Conservation (phyloP, 2,329 filamentous ascomycete genomes). For the Bipolaris zeicola region DNA sequence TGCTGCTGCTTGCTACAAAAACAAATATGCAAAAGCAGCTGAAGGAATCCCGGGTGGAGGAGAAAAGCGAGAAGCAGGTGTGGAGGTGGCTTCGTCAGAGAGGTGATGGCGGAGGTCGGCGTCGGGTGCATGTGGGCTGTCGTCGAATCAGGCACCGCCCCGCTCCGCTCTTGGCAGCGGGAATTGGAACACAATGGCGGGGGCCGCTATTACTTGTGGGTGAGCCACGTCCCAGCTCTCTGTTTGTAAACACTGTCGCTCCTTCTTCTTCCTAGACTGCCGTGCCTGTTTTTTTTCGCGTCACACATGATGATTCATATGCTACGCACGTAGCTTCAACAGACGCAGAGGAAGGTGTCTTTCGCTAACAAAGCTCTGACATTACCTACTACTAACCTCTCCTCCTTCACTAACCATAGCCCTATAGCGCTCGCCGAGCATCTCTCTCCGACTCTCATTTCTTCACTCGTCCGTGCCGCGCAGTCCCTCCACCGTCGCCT, state of each 20-base stretch:
- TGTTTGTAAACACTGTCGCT: conserved; percentile 9
- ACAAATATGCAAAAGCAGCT: conserved; percentile 27
- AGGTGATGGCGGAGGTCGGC: conserved; percentile 38
- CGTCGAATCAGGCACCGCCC: conserved; percentile 34
- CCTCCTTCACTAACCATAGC: conserved; percentile 18
- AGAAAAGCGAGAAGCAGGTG: conserved; percentile 30
- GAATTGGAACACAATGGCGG: conserved; percentile 24
- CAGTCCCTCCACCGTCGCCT: conserved; percentile 11
- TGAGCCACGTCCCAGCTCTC: not conserved
- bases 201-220: conserved; percentile 4
- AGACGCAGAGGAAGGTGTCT: conserved; percentile 32
- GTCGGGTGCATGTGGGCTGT: conserved; percentile 33
- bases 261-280: conserved; percentile 8
- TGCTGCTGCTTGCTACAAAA: conserved; percentile 29
- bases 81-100: conserved; percentile 37
- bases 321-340: conserved; percentile 15
- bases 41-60: conserved; percentile 22
- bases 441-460: conserved; percentile 31
- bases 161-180: conserved; percentile 38
- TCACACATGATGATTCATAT: not conserved
- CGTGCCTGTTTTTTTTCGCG: conserved; percentile 11
- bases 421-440: conserved; percentile 30
- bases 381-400: conserved; percentile 20
- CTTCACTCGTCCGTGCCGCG: conserved; percentile 18
- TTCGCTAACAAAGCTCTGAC: conserved; percentile 24